Base-by-base conservation (phyloP, 495 filamentous ascomycete genomes). In the Trichoderma asperelloides region DNA sequence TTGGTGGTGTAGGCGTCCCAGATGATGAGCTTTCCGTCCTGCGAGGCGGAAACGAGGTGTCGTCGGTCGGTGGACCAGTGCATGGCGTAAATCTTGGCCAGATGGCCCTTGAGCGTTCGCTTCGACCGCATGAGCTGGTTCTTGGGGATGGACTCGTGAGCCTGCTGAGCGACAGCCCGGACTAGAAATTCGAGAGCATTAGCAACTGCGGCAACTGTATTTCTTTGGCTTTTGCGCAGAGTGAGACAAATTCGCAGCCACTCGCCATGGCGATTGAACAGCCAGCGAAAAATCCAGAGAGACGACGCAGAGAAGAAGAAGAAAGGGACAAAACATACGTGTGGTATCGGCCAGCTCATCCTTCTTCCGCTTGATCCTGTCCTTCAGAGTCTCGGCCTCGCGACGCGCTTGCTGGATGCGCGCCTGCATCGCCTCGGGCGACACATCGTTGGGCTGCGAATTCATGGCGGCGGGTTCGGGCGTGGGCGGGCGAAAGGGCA, bases 1-100 rank as follows among this genome's bases (percentile, higher is more conserved):
- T 98, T 98, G 67, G 95, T 98, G 67, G 95, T 98, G 83, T 98
- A 98, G 51, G 95, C 95, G 79, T 98, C 95, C 95, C 95, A 98
- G 74, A 98, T 98, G 78, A 98, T 98, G 70, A 98, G 88, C 84
- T 98, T 98, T 76, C 95, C 95, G 74, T 98, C 95, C 79, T 98
- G 95, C 70, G 95, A 98, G 69, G 95, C 95, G 11, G 95, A 98
- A 47, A 98, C 95, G 67, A 98, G 86, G 79, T 98, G 96, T 78
- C 95, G 91, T 74, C 95, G 88, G 80, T 98, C 95, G 68, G 96
- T 98, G 23, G 96, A 98, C 95, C 95, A 98, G 81, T 98, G 96
- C 95, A 98, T 98, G 69, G 95, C 93, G 79, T 98, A 98, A 71
- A 98, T 98, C 81, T 98, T 98, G 66, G 95, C 95, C 40, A 98